Evolutionary conservation across 2,329 filamentous ascomycete species (phyloP).

Genomic region (Alternaria sp.): DNA sequence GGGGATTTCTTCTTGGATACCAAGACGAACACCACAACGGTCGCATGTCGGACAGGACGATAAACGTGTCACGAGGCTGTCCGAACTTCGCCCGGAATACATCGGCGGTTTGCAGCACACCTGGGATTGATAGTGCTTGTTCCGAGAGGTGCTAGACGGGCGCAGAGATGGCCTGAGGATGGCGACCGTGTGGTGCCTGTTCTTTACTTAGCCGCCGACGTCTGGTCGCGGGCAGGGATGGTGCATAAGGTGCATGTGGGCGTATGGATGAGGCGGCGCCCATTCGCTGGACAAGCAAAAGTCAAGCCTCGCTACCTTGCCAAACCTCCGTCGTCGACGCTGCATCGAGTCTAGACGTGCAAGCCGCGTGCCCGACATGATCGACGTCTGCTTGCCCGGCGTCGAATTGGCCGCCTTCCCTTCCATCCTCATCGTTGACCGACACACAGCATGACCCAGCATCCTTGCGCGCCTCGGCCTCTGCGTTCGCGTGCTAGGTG

Average conservation of each 20-base stretch:
- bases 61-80: background rate
- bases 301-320: constrained; percentile 27
- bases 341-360: constrained; percentile 7
- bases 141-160: background rate
- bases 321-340: constrained; percentile 16
- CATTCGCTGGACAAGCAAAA: constrained; percentile 23
- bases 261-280: constrained; percentile 14
- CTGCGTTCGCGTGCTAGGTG: constrained; percentile 20
- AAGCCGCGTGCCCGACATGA: constrained; percentile 18
- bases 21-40: background rate
- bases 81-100: background rate
- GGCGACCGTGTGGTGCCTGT: constrained; percentile 1
- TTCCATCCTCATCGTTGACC: constrained; percentile 14
- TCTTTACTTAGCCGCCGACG: constrained; percentile 23
- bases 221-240: constrained; percentile 15
- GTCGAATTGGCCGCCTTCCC: constrained; percentile 25
- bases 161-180: background rate
- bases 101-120: constrained; percentile 2
- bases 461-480: constrained; percentile 15
- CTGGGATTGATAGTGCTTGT: constrained; percentile 12
- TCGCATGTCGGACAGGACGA: background rate
- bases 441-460: constrained; percentile 15
- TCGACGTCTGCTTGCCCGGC: constrained; percentile 22
- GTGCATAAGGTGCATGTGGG: constrained; percentile 15
- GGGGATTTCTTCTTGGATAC: background rate